These are phyloP conservation scores for Xylariaceae sp. DNA, from an alignment of 2,329 filamentous ascomycete species.

Conservation along the genomic window DNA sequence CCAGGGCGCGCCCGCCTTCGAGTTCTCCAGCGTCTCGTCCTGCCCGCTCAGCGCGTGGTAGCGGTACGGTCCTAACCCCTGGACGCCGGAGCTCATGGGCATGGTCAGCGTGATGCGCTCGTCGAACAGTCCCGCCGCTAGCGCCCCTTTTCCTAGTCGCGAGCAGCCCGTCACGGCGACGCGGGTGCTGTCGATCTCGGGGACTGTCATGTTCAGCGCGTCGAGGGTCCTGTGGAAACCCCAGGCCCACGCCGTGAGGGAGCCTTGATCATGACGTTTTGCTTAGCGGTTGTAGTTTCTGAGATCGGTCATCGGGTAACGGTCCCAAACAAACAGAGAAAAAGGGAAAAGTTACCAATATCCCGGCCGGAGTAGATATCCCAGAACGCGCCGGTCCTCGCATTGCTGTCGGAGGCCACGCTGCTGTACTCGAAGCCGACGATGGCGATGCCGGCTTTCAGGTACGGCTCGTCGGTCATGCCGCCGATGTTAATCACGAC, in stretches of 20 bases:
- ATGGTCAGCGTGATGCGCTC: slow-evolving; percentile 51
- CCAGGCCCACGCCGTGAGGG: slow-evolving; percentile 53
- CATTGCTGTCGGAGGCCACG: slow-evolving; percentile 47
- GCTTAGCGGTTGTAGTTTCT: neutral
- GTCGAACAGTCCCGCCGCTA: slow-evolving; percentile 50
- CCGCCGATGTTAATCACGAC: slow-evolving; percentile 49
- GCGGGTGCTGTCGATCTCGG: slow-evolving; percentile 40
- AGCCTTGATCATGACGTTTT: slow-evolving; percentile 32
- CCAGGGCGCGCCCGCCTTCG: slow-evolving; percentile 49
- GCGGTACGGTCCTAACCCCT: slow-evolving; percentile 52
- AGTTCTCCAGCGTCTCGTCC: slow-evolving; percentile 46
- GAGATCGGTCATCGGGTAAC: too few species aligned
- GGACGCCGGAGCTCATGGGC: slow-evolving; percentile 53
- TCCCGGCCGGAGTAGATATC: slow-evolving; percentile 46
- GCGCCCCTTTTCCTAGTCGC: slow-evolving; percentile 50
- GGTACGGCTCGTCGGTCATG: slow-evolving; percentile 45
- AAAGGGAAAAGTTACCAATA: slow-evolving; percentile 37
- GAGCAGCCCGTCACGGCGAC: slow-evolving; percentile 52
- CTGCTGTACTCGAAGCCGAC: slow-evolving; percentile 47
- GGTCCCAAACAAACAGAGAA: neutral
- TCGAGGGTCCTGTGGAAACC: slow-evolving; percentile 52
- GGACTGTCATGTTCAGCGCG: slow-evolving; percentile 45
- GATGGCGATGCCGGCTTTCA: slow-evolving; percentile 45
- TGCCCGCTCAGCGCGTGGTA: slow-evolving; percentile 44
- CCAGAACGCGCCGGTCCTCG: slow-evolving; percentile 48